These are phyloP conservation scores for Monilinia polystroma DNA, from an alignment of 2,329 filamentous ascomycete species.

Conservation along the genomic window DNA sequence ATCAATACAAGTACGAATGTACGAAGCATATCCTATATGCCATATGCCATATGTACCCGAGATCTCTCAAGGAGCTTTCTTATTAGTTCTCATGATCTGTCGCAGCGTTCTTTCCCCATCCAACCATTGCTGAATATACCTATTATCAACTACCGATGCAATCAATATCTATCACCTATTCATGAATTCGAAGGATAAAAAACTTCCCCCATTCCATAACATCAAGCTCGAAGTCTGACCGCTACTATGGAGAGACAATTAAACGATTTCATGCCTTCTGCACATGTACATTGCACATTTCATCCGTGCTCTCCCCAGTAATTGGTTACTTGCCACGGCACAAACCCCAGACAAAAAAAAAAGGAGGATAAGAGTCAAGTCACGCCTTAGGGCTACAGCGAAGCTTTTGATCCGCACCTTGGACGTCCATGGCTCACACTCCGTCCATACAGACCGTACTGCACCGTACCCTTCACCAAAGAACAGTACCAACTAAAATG, in stretches of 20 bases:
- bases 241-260: background rate
- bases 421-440: background rate
- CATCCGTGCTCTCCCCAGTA: background rate
- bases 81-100: no score
- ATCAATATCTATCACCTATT: background rate
- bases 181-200: background rate
- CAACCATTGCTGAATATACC: background rate
- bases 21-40: no score
- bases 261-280: background rate
- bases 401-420: background rate
- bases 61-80: background rate
- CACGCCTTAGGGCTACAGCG: background rate
- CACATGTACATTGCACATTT: background rate
- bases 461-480: no score
- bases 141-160: background rate
- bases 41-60: no score
- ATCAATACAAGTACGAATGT: background rate
- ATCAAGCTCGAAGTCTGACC: constrained; percentile 7
- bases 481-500: background rate
- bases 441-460: no score
- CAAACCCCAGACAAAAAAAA: background rate
- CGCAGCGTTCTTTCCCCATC: background rate
- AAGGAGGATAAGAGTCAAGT: background rate
- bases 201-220: background rate
- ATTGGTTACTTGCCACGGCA: background rate